These are phyloP conservation scores for Acrocalymma vagum DNA, from an alignment of 2,329 filamentous ascomycete genomes.

Conservation along the genomic window DNA sequence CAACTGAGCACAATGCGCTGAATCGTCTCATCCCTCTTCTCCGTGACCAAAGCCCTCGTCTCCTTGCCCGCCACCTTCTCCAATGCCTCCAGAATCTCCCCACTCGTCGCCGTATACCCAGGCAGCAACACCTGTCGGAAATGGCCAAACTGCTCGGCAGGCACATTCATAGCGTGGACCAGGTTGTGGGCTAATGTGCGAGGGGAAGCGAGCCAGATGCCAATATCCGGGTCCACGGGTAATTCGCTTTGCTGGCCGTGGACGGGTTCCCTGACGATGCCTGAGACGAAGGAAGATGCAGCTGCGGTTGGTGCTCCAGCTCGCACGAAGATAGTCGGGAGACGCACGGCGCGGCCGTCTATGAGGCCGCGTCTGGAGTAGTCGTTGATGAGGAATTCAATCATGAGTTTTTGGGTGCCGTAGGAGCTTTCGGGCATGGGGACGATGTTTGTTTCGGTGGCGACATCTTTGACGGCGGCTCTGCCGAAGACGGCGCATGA, in stretches of 20 bases:
- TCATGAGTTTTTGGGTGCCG: slow-evolving; percentile 70
- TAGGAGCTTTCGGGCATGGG: slow-evolving; percentile 71
- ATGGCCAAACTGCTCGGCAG: slow-evolving; percentile 60
- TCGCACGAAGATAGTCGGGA: slow-evolving; percentile 69
- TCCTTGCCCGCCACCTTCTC: slow-evolving; percentile 64
- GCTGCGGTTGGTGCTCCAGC: slow-evolving; percentile 68
- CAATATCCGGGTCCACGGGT: slow-evolving; percentile 60
- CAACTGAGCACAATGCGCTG: slow-evolving; percentile 64
- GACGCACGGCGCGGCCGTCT: slow-evolving; percentile 65
- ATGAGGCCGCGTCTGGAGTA: slow-evolving; percentile 67
- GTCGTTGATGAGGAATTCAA: slow-evolving; percentile 70
- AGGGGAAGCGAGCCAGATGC: slow-evolving; percentile 67
- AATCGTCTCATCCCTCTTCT: slow-evolving; percentile 60
- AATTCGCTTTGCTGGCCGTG: slow-evolving; percentile 61
- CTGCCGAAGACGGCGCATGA: slow-evolving; percentile 71
- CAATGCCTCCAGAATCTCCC: slow-evolving; percentile 65
- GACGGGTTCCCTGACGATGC: slow-evolving; percentile 71
- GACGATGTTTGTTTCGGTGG: slow-evolving; percentile 53
- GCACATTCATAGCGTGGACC: slow-evolving; percentile 59
- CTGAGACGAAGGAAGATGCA: slow-evolving; percentile 70
- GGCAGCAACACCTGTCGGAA: slow-evolving; percentile 63
- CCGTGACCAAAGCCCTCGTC: slow-evolving; percentile 59
- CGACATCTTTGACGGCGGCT: slow-evolving; percentile 57
- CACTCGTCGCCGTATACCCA: slow-evolving; percentile 62
- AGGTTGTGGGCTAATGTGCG: slow-evolving; percentile 64